These are phyloP conservation scores for Agaricus sinodeliciosus DNA, from an alignment of 768 basidiomycete species.

Conservation along the genomic window DNA sequence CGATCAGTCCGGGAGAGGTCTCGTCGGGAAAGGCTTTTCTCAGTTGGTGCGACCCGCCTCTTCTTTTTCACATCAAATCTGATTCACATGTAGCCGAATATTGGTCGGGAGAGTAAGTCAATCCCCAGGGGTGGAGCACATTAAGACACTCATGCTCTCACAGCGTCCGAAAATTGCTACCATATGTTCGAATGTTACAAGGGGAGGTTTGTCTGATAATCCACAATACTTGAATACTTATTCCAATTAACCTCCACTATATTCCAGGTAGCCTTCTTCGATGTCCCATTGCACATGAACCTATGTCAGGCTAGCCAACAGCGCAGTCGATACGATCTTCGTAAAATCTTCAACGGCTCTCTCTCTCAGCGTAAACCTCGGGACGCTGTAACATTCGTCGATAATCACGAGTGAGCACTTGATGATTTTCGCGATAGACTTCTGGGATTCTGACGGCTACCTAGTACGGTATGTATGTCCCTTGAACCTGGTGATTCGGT, in stretches of 20 bases:
- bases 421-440: not conserved
- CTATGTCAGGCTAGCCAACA: constrained; percentile 71
- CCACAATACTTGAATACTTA: not conserved
- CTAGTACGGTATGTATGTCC: constrained; percentile 50
- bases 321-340: constrained; percentile 65
- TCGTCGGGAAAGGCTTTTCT: constrained; percentile 49
- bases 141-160: constrained; percentile 30
- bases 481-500: not conserved
- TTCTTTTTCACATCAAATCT: not conserved
- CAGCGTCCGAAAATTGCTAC: constrained; percentile 32
- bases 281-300: constrained; percentile 84
- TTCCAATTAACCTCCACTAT: not conserved
- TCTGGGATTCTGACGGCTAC: constrained; percentile 7
- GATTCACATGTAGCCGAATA: constrained; percentile 56
- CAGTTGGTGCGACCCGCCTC: constrained; percentile 31
- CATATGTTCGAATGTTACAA: constrained; percentile 54
- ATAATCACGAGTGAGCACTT: constrained; percentile 76
- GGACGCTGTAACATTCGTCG: constrained; percentile 87
- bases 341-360: constrained; percentile 64
- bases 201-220: constrained; percentile 45
- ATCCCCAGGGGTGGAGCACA: not conserved
- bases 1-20: constrained; percentile 39
- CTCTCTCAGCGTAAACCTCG: constrained; percentile 61
- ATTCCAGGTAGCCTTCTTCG: constrained; percentile 78
- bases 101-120: constrained; percentile 66